phyloP scores from a whole-genome alignment of 2,329 filamentous ascomycete genomes.

The Lecanicillium sp. region DNA sequence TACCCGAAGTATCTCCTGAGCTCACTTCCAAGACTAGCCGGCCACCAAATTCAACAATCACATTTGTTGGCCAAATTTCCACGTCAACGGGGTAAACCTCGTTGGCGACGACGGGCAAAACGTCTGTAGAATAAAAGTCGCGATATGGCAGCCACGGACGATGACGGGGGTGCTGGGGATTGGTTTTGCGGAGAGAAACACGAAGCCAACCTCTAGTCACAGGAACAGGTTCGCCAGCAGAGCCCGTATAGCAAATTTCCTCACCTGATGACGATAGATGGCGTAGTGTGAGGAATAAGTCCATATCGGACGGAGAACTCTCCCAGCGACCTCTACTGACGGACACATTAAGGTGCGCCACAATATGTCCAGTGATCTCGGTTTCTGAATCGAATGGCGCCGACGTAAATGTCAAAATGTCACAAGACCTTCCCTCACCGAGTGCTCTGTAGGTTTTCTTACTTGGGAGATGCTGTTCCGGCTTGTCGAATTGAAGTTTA shows the following conservation, averaged over 20 bases:
- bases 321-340: conserved; percentile 42
- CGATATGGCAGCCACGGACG: conserved; percentile 36
- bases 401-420: conserved; percentile 54
- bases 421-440: too few species aligned
- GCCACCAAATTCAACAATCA: conserved; percentile 25
- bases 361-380: conserved; percentile 61
- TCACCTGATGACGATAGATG: conserved; percentile 46
- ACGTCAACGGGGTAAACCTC: conserved; percentile 53
- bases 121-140: conserved; percentile 49
- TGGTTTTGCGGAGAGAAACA: conserved; percentile 45
- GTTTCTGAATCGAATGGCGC: conserved; percentile 51
- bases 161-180: conserved; percentile 31
- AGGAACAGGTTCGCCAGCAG: conserved; percentile 54
- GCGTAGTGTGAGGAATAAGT: conserved; percentile 55
- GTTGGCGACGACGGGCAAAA: conserved; percentile 42
- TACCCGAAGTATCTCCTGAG: background rate
- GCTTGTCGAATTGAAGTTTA: too few species aligned
- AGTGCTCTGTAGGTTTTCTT: too few species aligned
- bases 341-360: conserved; percentile 57
- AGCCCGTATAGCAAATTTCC: conserved; percentile 57
- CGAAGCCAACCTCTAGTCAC: conserved; percentile 58
- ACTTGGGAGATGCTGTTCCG: too few species aligned
- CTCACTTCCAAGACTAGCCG: background rate
- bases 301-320: conserved; percentile 40
- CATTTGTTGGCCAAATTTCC: conserved; percentile 58